Base-by-base conservation (phyloP, 2,329 filamentous ascomycete genomes). In the Biscogniauxia marginata region DNA sequence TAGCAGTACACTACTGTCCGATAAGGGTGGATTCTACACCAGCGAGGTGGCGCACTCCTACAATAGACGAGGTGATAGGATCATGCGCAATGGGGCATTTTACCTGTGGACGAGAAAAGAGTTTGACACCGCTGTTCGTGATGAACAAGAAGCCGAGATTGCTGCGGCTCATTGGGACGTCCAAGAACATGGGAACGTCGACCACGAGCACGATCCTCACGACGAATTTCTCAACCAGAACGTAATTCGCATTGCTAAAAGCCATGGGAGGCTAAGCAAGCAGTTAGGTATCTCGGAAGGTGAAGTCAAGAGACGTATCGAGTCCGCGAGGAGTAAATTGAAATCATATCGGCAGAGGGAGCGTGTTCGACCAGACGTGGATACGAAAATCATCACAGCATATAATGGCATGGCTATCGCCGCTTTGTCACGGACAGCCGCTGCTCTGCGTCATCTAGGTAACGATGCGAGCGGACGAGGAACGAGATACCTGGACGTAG, bases 211-310 rank as follows among this genome's bases (percentile, higher is more conserved):
- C 64, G 95, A 99, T 68, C 88, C 90, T 0, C 90, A 96, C 66
- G 93, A 98, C 69, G 93, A 98, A 68, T 93, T 98, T 58, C 88
- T 96, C 67, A 92, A 93, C 66, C 91, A 96, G 70, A 99, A 98
- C 68, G 92, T 96, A 4, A 75, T 97, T 1, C 85, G 86, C 39
- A 81, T 96, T 22, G 83, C 83, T 34, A 85, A 83, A 58, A 89
- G 87, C 0, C 80, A 86, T 0, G 79, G 82, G 19, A 84, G 88
- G 48, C 78, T 99, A 7, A 87, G 88, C 13, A 84, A 84, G 54
- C 87, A 95, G 63, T 89, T 96, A 65, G 87, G 85, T 1, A 78
- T 93, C 13, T 81, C 87, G 0, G 84, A 87, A 54, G 81, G 85
- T 0, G 87, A 92, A 58, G 84, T 93, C 1, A 78, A 83, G 45